Conservation (phyloP, 768 basidiomycete species). For the Austroboletus festivus region DNA sequence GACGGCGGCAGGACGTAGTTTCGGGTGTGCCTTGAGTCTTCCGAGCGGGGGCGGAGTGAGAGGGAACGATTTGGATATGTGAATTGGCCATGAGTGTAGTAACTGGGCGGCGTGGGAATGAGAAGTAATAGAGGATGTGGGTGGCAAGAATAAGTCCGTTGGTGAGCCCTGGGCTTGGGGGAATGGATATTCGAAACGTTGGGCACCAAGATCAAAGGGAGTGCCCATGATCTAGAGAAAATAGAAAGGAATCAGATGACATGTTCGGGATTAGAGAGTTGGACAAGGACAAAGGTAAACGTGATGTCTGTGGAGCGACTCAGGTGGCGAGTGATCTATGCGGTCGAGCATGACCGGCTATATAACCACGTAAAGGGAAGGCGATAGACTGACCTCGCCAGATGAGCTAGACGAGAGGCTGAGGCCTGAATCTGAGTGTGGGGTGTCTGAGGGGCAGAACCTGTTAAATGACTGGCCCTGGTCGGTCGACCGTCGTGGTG, state of each 20-base stretch:
- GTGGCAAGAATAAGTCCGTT: constrained; percentile 24
- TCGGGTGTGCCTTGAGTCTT: constrained; percentile 28
- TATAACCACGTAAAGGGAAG: not conserved
- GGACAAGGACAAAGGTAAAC: not conserved
- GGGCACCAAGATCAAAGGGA: constrained; percentile 33
- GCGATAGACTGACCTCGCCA: constrained; percentile 32
- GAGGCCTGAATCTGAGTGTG: constrained; percentile 29
- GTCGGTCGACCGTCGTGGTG: not conserved
- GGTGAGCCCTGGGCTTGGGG: constrained; percentile 30
- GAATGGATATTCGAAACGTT: constrained; percentile 33
- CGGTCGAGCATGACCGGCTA: constrained; percentile 8
- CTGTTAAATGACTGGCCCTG: not conserved
- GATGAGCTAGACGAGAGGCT: constrained; percentile 32
- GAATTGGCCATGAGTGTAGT: constrained; percentile 25
- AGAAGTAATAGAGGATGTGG: constrained; percentile 20
- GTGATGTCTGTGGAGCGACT: not conserved
- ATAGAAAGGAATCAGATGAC: not conserved
- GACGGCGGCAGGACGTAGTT: constrained; percentile 23
- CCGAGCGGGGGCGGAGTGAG: constrained; percentile 28
- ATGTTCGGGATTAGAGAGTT: not conserved
- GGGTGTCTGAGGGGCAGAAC: constrained; percentile 13
- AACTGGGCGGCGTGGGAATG: constrained; percentile 27
- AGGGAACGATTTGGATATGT: constrained; percentile 31
- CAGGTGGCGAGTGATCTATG: constrained; percentile 7
- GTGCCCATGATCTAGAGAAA: constrained; percentile 31